A percentile compares a stretch with the other conserved stretches of the same genome.
phyloP scores from a whole-genome alignment of 495 filamentous ascomycete species.

The Sordaria brevicollis region DNA sequence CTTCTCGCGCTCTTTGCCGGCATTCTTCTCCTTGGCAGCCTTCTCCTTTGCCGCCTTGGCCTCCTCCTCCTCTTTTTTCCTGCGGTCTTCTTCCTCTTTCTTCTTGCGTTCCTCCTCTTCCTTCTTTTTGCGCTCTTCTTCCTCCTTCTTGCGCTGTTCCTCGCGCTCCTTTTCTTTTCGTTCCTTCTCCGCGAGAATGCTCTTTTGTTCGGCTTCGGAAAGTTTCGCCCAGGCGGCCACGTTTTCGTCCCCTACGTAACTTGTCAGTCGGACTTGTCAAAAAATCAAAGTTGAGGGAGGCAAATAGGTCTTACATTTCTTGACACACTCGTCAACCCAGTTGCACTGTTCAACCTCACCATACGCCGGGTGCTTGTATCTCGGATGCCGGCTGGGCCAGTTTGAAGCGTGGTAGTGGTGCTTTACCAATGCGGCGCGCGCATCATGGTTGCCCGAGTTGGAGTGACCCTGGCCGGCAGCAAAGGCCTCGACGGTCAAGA shows the following conservation, averaged over 20 bases:
- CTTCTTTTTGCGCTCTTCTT: slow-evolving; percentile 9
- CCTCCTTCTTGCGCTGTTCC: slow-evolving; percentile 14
- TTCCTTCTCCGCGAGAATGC: slow-evolving; percentile 34
- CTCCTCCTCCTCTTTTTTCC: slow-evolving; percentile 2
- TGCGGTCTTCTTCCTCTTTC: slow-evolving; percentile 1
- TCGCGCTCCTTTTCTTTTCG: slow-evolving; percentile 15
- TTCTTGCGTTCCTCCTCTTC: slow-evolving; percentile 9
- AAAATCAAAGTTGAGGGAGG: background rate
- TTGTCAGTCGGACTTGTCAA: background rate
- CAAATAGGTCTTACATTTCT: slow-evolving; percentile 22
- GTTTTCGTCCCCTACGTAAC: slow-evolving; percentile 31
- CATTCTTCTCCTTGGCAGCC: slow-evolving; percentile 4
- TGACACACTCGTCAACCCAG: slow-evolving; percentile 50
- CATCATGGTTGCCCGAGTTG: slow-evolving; percentile 51
- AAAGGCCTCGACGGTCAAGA: slow-evolving; percentile 53
- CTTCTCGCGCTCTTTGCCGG: background rate
- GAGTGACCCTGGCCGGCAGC: slow-evolving; percentile 57
- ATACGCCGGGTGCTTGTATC: slow-evolving; percentile 49
- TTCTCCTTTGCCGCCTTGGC: background rate
- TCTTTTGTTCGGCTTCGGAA: slow-evolving; percentile 35
- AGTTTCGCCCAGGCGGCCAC: slow-evolving; percentile 37
- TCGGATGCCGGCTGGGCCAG: slow-evolving; percentile 50
- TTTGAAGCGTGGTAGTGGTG: slow-evolving; percentile 57
- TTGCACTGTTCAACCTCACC: slow-evolving; percentile 56
- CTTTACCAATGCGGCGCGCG: slow-evolving; percentile 45